A percentile compares a stretch with the other conserved stretches of the same genome.
Evolutionary conservation across 768 basidiomycete species (phyloP).

Genomic region (Ramaria rubella): DNA sequence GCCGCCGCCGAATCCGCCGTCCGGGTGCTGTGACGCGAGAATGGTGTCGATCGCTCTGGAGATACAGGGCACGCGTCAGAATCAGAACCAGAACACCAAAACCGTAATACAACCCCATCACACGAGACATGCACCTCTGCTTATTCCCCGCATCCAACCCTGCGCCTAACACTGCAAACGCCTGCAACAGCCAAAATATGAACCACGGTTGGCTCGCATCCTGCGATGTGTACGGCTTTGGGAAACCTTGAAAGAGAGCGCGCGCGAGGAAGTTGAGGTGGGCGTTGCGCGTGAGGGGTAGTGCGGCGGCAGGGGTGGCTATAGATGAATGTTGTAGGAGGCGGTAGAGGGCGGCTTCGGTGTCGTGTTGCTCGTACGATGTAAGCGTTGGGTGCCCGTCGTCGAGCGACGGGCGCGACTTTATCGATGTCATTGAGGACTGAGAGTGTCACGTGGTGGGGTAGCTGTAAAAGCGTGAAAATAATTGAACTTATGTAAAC

Average conservation of each 20-base stretch:
- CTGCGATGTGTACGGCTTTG: slow-evolving; percentile 69
- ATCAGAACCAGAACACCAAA: no score
- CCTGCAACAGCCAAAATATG: slow-evolving; percentile 86
- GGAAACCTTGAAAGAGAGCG: slow-evolving; percentile 73
- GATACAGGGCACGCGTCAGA: background rate
- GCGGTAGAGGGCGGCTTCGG: no score
- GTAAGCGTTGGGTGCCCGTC: no score
- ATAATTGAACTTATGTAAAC: no score
- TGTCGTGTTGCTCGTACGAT: no score
- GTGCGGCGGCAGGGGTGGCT: no score
- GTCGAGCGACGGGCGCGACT: no score
- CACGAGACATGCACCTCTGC: slow-evolving; percentile 51
- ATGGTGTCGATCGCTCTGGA: slow-evolving; percentile 74
- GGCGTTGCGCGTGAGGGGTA: slow-evolving; percentile 50
- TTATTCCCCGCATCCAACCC: slow-evolving; percentile 71
- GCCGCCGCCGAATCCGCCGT: slow-evolving; percentile 90
- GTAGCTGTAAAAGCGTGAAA: no score
- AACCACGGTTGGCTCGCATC: slow-evolving; percentile 97
- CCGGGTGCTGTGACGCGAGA: slow-evolving; percentile 72
- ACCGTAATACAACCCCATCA: no score
- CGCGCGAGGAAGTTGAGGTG: slow-evolving; percentile 75
- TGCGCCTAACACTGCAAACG: slow-evolving; percentile 73
- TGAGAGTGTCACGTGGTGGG: no score
- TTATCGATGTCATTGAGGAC: no score
- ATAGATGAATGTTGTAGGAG: no score